These are phyloP conservation scores for Rhododendron mucronatum DNA, from an alignment of 148 eudicot genomes.

Conservation along the genomic window DNA sequence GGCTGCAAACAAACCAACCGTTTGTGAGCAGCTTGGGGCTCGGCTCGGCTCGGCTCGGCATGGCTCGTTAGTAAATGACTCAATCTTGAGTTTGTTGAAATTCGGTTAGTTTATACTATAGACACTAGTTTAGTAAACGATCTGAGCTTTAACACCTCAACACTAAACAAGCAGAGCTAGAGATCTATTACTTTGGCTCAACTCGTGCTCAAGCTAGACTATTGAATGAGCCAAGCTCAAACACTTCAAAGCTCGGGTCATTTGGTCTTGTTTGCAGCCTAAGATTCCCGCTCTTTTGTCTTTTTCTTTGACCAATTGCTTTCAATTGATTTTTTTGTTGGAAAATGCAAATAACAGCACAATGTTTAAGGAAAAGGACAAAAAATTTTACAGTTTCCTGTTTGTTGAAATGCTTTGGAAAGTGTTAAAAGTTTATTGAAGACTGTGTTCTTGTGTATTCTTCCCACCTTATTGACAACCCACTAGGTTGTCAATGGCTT, in stretches of 20 bases:
- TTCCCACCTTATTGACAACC: no score
- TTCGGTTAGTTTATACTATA: no score
- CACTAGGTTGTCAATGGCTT: neutral
- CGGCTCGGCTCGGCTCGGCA: neutral
- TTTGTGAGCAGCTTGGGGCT: neutral
- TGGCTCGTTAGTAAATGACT: no score
- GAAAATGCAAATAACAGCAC: neutral
- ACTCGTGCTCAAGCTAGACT: no score
- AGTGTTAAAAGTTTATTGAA: neutral
- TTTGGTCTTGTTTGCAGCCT: neutral
- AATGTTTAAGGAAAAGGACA: neutral
- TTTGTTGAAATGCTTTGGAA: neutral
- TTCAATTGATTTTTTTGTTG: neutral
- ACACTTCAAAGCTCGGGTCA: no score
- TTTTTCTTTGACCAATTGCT: neutral
- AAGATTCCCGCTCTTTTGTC: neutral
- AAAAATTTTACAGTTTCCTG: neutral
- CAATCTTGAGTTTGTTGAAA: no score
- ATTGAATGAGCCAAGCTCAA: no score
- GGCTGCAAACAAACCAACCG: neutral
- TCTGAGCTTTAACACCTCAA: no score
- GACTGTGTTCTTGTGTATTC: no score
- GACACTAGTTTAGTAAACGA: no score
- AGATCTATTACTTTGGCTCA: no score
- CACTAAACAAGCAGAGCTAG: no score